These are phyloP conservation scores for Clonostachys sp. DNA, from an alignment of 2,329 filamentous ascomycete genomes.

Conservation along the genomic window DNA sequence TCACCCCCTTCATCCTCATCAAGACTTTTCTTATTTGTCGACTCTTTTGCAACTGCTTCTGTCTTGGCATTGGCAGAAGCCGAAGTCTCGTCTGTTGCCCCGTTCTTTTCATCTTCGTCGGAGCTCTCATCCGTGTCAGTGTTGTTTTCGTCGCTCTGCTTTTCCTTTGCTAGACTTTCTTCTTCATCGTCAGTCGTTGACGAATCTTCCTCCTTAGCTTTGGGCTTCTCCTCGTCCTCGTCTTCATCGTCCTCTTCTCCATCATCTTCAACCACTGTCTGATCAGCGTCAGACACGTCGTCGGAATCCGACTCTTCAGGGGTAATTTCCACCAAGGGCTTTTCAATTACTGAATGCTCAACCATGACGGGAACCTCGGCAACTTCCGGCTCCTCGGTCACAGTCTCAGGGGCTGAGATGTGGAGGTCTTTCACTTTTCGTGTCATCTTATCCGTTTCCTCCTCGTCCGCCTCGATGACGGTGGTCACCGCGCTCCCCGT, in stretches of 20 bases:
- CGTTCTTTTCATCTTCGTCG: not conserved
- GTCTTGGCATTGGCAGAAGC: not conserved
- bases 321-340: not conserved
- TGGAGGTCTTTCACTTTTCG: slow-evolving; percentile 40
- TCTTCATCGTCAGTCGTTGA: too few relatives aligned
- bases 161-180: not conserved
- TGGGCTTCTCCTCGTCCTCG: not conserved
- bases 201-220: slow-evolving; percentile 7
- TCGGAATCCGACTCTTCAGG: slow-evolving; percentile 2
- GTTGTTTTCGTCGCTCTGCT: not conserved
- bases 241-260: slow-evolving; percentile 10
- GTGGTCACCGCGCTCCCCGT: slow-evolving; percentile 75
- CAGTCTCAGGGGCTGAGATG: slow-evolving; percentile 49
- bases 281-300: slow-evolving; percentile 11
- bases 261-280: slow-evolving; percentile 12
- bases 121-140: not conserved
- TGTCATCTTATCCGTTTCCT: slow-evolving; percentile 49
- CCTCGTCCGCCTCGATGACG: slow-evolving; percentile 79
- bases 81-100: not conserved
- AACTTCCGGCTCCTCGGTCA: slow-evolving; percentile 44
- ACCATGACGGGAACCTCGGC: slow-evolving; percentile 35
- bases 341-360: slow-evolving; percentile 13
- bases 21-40: too few relatives aligned
- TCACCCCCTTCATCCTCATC: too few relatives aligned
- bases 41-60: not conserved